Base-by-base conservation (phyloP, 2,329 filamentous ascomycete species). In the Lasiodiplodia sp. region DNA sequence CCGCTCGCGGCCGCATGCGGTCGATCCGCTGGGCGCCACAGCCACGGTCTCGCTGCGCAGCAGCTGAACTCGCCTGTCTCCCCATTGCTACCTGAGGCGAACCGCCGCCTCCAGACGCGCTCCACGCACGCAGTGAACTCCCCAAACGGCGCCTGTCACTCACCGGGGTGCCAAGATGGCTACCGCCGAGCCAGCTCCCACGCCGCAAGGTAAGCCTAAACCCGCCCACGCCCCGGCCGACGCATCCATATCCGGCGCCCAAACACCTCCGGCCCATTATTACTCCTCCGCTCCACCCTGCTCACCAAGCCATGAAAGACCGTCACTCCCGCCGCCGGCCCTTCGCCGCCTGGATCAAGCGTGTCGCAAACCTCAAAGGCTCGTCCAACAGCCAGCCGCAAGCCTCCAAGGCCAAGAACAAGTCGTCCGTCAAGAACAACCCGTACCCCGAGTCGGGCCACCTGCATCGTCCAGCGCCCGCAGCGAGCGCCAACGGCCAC, bases 281-380 rank as follows among this genome's bases (percentile, higher is more conserved):
- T 52, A 64, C 49, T 23, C 66, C 65, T 31, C 63, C 40, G 40
- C 52, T 51, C 49, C 55, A 52, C 34, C 51, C 57, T 64, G 38
- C 56, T 58, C 67, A 31, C 37, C n/a, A 37, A 34, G 37, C 51
- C 49, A 70, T 67, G 71, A 73, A 81, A 94, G 91, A 94, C 79
- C 88, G 89, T 73, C 85, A 90, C 76, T 87, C 87, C 74, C 91
- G 93, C 72, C 91, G 94, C 74, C 90, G 92, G 72, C 95, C 94
- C 28, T 98, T 98, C 78, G 88, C 94, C 57, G 92, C 90, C 73
- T 96, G 95, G 92, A 93, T 99, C 85, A 97, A 94, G 85, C 94
- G 94, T 76, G 88, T 98, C 68, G 90, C 94, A 70, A 95, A 91
- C 79, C 91, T 97, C 81, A 97, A 97, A 80, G 90, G 90, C 4